Evolutionary conservation across 208 protist genomes (phyloP), one percentile per base, ranked within the genome.

Genomic region (Trypanosoma caninum): DNA sequence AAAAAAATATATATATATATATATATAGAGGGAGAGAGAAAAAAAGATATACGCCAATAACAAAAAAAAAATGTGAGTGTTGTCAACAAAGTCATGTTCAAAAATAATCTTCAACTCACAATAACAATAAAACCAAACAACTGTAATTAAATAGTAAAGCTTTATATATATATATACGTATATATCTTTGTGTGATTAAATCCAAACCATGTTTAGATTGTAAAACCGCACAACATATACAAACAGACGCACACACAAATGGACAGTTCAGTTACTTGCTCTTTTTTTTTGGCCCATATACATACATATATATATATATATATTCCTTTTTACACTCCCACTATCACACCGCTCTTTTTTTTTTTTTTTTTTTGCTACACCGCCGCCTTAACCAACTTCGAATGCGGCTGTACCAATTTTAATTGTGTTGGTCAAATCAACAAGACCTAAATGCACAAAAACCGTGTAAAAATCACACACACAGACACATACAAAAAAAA

Each of bases 291-390:
- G 22, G n/a, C 18, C 5, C 20, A 20, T 38, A 6, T 55, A 38
- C 38, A 34, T 40, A 55, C 18, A 38, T 55, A 38, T 55, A 55
- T 55, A 55, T 55, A 38, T 55, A 40, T 55, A 34, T 7, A 14
- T 13, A 7, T 13, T 38, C 13, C 41, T 47, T 47, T 47, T 22
- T 23, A 22, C 8, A 8, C n/a, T n/a, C 18, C 41, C 18, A 47
- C 41, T 47, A 7, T 47, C 18, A 47, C 41, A 47, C 6, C 9
- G 18, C 34, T 38, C 13, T 13, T 38, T 38, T 13, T 13, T 38
- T 13, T 13, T 38, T 13, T 38, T 38, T 38, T 13, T 13, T 13
- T 14, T 38, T 38, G 9, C 34, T 38, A n/a, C n/a, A n/a, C n/a
- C n/a, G n/a, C n/a, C n/a, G n/a, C n/a, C n/a, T n/a, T n/a, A n/a